Evolutionary conservation across 305 asterid species (phyloP).

Genomic region (Solanum chacoense): DNA sequence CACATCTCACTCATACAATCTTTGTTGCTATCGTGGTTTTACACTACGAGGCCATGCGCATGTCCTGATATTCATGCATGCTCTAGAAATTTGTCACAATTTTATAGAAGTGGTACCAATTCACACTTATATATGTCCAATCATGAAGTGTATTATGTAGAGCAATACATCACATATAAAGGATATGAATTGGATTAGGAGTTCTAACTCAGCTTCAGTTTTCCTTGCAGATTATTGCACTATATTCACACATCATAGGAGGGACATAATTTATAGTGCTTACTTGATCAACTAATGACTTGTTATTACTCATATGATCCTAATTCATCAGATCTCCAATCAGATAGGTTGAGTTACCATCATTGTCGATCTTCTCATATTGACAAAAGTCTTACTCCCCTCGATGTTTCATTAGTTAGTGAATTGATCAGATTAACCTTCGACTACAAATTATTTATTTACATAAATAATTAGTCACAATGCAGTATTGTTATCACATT

Average conservation of each 20-base stretch:
- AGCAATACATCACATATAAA: background rate
- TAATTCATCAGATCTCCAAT: background rate
- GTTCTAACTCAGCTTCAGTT: background rate
- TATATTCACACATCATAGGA: background rate
- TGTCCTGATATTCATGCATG: background rate
- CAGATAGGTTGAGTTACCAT: background rate
- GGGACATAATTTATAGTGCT: background rate
- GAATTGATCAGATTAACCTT: background rate
- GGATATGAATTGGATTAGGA: background rate
- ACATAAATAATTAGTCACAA: too few relatives aligned
- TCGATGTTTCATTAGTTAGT: background rate
- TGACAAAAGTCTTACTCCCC: background rate
- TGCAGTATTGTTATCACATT: too few relatives aligned
- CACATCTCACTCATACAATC: background rate
- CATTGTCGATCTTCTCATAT: background rate
- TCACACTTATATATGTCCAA: background rate
- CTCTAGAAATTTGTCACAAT: background rate
- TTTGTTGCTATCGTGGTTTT: background rate
- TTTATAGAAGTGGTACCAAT: background rate
- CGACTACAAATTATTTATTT: too few relatives aligned
- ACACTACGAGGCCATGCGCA: background rate
- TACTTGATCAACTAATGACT: background rate
- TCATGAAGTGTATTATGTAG: background rate
- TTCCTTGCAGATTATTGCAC: background rate
- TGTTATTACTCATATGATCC: too few relatives aligned